Base-by-base conservation (phyloP, 306 rosid genomes). In the Prunus padus region DNA sequence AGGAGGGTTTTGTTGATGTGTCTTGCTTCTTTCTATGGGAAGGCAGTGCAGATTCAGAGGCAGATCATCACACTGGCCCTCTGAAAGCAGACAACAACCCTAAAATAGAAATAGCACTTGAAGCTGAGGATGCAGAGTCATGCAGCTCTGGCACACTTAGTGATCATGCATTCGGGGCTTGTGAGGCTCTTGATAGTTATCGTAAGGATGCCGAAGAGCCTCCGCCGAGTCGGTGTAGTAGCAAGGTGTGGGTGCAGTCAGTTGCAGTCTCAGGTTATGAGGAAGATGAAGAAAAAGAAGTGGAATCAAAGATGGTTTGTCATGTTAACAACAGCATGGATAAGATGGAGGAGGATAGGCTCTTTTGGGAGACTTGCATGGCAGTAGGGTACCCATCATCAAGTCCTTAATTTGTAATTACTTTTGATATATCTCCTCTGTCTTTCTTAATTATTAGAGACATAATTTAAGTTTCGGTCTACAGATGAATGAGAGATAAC, bases 301-400 rank as follows among this genome's bases (percentile, higher is more conserved):
- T 26, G n/a, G 78, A 65, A 61, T 75, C 65, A 47, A 82, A 77
- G 65, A 57, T 67, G 31, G 30, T 42, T 65, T 19, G 31, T 47
- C 73, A 51, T 73, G 63, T 69, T 12, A 78, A 67, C 26, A 31
- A 76, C 50, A 49, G 71, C 28, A 55, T 18, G 65, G 73, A 69
- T 72, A 84, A 84, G 65, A 77, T 82, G 69, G 89, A 79, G 69
- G 89, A 79, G 76, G 92, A 88, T 15, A 84, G 83, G 78, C 49
- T 84, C 47, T 88, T 86, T 65, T 88, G 92, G 92, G 89, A 86
- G 80, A 82, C 80, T 12, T 88, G 89, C 78, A 83, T 88, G 54
- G 89, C 67, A 22, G 84, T 69, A 8, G 92, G 89, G 65, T 86
- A 88, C 60, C 88, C 89, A 6, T 83, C 65, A 54, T 23, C 9